Conservation (phyloP, 805 yeast species). For the Teunomyces pallodes region DNA sequence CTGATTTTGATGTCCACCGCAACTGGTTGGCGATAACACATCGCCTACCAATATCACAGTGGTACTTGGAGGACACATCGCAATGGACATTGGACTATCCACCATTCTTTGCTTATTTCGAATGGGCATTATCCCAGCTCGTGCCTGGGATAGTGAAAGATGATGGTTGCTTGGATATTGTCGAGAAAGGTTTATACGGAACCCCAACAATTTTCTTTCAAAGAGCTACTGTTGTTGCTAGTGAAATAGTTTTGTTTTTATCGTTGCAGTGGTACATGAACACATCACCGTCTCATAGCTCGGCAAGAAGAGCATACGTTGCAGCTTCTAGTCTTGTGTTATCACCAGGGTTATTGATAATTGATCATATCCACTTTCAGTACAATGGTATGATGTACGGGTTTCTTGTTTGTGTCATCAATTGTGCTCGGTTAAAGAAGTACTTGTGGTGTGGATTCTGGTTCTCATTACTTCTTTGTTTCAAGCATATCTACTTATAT, state of each 20-base stretch:
- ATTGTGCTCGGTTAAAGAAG: slow-evolving; percentile 59
- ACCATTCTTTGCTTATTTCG: slow-evolving; percentile 96
- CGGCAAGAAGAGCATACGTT: slow-evolving; percentile 57
- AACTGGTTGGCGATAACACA: slow-evolving; percentile 94
- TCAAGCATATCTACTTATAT: slow-evolving; percentile 90
- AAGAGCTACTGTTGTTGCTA: slow-evolving; percentile 70
- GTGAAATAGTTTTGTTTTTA: slow-evolving; percentile 68
- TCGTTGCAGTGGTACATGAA: slow-evolving; percentile 72
- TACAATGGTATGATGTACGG: slow-evolving; percentile 95
- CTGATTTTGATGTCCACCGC: slow-evolving; percentile 96
- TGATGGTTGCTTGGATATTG: slow-evolving; percentile 79
- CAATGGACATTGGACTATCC: slow-evolving; percentile 98
- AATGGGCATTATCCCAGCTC: slow-evolving; percentile 70
- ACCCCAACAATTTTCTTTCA: slow-evolving; percentile 82
- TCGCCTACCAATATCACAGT: slow-evolving; percentile 64
- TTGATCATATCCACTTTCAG: slow-evolving; percentile 96
- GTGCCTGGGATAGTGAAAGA: slow-evolving; percentile 60
- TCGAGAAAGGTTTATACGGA: slow-evolving; percentile 64
- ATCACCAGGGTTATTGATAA: slow-evolving; percentile 85
- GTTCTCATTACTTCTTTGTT: slow-evolving; percentile 79
- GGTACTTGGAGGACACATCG: slow-evolving; percentile 79
- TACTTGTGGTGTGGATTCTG: slow-evolving; percentile 61
- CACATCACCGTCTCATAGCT: slow-evolving; percentile 39
- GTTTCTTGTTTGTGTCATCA: slow-evolving; percentile 67
- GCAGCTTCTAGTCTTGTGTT: slow-evolving; percentile 78